Base-by-base conservation (phyloP, 352 stramenopile species). In the Bremia lactucae region DNA sequence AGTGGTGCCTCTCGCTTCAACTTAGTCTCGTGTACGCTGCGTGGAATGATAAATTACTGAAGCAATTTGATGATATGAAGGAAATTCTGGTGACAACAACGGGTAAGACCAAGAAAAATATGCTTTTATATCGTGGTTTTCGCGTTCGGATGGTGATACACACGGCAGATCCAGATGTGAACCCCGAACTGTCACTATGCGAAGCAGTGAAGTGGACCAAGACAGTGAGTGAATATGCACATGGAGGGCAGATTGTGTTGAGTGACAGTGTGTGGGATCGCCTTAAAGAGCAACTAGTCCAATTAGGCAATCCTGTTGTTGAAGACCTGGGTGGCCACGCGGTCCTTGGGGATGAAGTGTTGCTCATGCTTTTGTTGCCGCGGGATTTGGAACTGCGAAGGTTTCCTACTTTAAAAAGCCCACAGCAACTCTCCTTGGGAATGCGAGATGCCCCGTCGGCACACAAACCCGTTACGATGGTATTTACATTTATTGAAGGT, bases 401-500 rank as follows among this genome's bases (percentile, higher is more conserved):
- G 7, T 93, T 93, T 38, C 56, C 72, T 4, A 77, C 54, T 6
- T 60, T 93, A 24, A 86, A 85, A 35, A 89, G 77, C 11, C 65
- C 72, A 0, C 57, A 79, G 14, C 80, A 87, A 33, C 47, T 93
- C 0, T 75, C 75, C 2, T 62, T 83, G 0, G 80, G 74, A 0
- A 93, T 93, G 80, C 75, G 80, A 10, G 80, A 93, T 37, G 77
- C 77, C 6, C 78, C 81, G 9, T 85, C 78, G 0, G 80, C 80
- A 2, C 69, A 82, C 10, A 80, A 81, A 10, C 71, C 74, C 9
- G 68, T 93, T 15, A 91, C 78, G 5, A 91, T 93, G 77, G 81
- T 93, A 16, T 93, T 93, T 35, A 93, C 81, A 11, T 93, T 91
- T 43, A 91, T 93, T 22, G 81, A 93, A 72, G 77, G 77, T 13